Percentiles rank a stretch among this genome's conserved stretches.
phyloP scores from a whole-genome alignment of 305 asterid genomes.

The Rubia occidens region DNA sequence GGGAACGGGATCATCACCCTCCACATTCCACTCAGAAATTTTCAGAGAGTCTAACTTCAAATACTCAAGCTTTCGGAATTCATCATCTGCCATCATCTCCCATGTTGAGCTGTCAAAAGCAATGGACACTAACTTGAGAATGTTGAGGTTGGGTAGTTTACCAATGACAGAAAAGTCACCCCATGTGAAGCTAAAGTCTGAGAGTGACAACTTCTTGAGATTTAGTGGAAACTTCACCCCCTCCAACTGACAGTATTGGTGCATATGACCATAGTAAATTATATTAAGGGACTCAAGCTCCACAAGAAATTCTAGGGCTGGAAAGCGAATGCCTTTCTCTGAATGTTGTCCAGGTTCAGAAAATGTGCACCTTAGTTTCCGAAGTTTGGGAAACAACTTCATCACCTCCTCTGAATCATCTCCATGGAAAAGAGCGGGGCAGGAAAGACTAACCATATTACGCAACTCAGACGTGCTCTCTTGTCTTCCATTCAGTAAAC shows the following conservation, averaged over 20 bases:
- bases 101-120: conserved; percentile 2
- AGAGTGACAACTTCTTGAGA: conserved; percentile 9
- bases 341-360: background rate
- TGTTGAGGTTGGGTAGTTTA: conserved; percentile 5
- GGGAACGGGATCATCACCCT: conserved; percentile 7
- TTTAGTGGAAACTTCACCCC: conserved; percentile 1
- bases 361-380: background rate
- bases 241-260: background rate
- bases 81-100: conserved; percentile 12
- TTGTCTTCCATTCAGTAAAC: background rate
- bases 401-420: background rate
- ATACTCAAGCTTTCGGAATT: conserved; percentile 7
- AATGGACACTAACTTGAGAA: conserved; percentile 9
- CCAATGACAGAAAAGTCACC: background rate
- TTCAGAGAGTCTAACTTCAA: conserved; percentile 11
- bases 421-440: background rate
- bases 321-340: background rate
- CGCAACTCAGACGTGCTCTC: background rate
- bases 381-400: conserved; percentile 5
- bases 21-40: conserved; percentile 9
- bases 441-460: conserved; percentile 9
- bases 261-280: background rate
- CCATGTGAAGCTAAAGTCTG: conserved; percentile 6
- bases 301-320: background rate
- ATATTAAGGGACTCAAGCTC: conserved; percentile 12